phyloP scores from a whole-genome alignment of 805 yeast species.

The Hanseniaspora pseudoguilliermondii region DNA sequence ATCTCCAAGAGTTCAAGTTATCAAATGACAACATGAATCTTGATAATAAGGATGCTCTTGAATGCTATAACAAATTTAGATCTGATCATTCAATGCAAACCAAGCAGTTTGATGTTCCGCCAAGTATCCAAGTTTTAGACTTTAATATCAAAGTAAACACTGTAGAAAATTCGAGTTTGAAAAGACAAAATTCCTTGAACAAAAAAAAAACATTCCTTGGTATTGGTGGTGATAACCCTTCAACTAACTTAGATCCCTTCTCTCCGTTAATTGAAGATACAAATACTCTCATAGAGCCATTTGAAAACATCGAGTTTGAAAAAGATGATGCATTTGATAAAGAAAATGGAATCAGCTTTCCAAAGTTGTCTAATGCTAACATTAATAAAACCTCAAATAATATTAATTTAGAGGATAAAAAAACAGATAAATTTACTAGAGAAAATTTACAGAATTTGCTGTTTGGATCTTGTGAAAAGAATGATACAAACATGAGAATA shows the following conservation, averaged over 20 bases:
- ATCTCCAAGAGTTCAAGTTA: not conserved
- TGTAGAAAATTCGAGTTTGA: not conserved
- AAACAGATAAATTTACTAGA: not conserved
- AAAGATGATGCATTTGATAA: not conserved
- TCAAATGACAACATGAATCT: not conserved
- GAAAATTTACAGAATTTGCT: not conserved
- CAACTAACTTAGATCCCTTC: not conserved
- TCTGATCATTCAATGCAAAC: not conserved
- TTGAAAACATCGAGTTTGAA: not conserved
- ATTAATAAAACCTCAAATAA: not conserved
- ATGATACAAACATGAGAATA: not conserved
- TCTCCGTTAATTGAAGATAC: not conserved
- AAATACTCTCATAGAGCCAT: not conserved
- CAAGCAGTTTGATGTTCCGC: not conserved
- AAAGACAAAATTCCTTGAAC: not conserved
- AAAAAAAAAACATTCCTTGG: not conserved
- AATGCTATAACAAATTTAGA: constrained; percentile 1
- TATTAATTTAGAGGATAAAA: not conserved
- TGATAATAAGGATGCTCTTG: not conserved
- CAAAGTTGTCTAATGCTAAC: not conserved
- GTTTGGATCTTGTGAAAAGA: not conserved
- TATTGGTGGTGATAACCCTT: not conserved
- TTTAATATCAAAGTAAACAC: not conserved
- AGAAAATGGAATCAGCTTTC: not conserved
- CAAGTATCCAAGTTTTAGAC: not conserved